Base-by-base conservation (phyloP, 768 basidiomycete genomes). In the Tulasnella sp. region DNA sequence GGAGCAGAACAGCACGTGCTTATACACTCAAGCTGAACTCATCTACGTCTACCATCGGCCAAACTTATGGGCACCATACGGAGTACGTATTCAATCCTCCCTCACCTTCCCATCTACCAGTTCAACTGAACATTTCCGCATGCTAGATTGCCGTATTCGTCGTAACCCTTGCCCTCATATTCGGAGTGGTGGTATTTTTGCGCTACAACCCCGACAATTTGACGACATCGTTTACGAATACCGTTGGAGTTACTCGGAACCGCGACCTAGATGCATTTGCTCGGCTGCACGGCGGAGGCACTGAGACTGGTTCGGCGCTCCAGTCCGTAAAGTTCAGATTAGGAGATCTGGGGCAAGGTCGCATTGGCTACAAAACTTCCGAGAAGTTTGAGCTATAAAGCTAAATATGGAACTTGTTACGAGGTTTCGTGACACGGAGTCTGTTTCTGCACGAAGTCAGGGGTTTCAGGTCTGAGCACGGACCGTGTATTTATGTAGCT, bases 131-230 rank as follows among this genome's bases (percentile, higher is more conserved):
- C 31, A 31, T 69, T 7, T 18, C 18, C 28, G 16, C 18, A 11
- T 16, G 31, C 28, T 14, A 69, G 64, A 69, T 69, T 34, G 64
- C 64, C 9, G 31, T 69, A 3, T 69, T 69, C 28, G 64, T 69
- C 5, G 64, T 37, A 3, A 16, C 31, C 11, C 16, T 37, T 24
- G 64, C 64, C 31, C 64, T 69, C 31, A 34, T 69, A 3, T 28
- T 69, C 18, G 64, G 64, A 69, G 34, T 69, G 18, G 6, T 69
- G 31, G 34, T 69, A 12, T 69, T 69, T 37, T 37, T 69, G 34
- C 64, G 64, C 64, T 69, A 69, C 64, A 69, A 69, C 6, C 64
- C 64, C 64, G 34, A 69, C 64, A 69, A 69, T 69, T 18, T 69
- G 34, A 69, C 64, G 16, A 69, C 64, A 31, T 69, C 64, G 5